Base-by-base conservation (phyloP, 768 basidiomycete genomes). In the Lyophyllum semitale region DNA sequence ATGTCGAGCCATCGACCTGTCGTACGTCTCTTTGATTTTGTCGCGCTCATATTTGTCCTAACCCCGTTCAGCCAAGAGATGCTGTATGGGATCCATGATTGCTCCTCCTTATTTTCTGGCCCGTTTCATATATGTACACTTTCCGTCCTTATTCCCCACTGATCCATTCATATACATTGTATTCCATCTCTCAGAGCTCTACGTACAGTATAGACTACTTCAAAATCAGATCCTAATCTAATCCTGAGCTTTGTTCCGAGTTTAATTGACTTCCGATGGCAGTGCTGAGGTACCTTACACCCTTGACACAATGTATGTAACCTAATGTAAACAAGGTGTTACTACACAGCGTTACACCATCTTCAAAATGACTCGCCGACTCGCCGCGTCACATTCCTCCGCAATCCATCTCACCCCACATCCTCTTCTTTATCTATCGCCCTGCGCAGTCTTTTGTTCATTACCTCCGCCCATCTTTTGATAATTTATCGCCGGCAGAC, bases 1-100 rank as follows among this genome's bases (percentile, higher is more conserved):
- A 8, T 61, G 56, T 61, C 60, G 17, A 61, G 60, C 30, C 56
- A 58, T 35, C 56, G 48, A 23, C 60, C 60, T 12, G 22, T 61
- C 30, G 60, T 60, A 27, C 20, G 54, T 51, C 13, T n/a, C 23
- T 17, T 33, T 50, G 18, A 40, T n/a, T 18, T 1, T 40, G 23
- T 17, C 6, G 20, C 8, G 20, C 25, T 42, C 17, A 8, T 27
- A 35, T 41, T 27, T 22, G 20, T 50, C 12, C 23, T 45, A 8
- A 29, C 4, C 2, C 46, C 35, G 3, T 22, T 12, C 18, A 61
- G 60, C 43, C 46, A 26, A 45, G 43, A 6, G 37, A 58, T 33
- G 51, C 60, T 0, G n/a, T 42, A 33, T 61, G 60, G 60, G 57
- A 58, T 42, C 60, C 60, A 40, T 61, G 42, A 54, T 17, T 7